A percentile compares a stretch with the other conserved stretches of the same genome.
phyloP scores from a whole-genome alignment of 106 monocot species.

The Allium sativum region DNA sequence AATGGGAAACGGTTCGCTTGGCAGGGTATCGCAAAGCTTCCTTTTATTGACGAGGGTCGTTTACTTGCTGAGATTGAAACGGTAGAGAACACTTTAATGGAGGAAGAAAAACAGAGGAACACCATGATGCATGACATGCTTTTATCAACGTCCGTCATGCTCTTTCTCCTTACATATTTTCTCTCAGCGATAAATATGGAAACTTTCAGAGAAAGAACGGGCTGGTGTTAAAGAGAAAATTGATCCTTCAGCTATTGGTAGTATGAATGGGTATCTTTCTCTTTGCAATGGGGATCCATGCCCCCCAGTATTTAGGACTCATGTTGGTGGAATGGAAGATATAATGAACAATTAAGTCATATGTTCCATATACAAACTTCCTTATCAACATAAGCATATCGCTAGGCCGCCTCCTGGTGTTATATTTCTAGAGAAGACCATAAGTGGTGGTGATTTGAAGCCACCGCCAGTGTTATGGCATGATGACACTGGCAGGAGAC shows the following conservation, averaged over 20 bases:
- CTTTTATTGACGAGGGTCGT: slow-evolving; percentile 93
- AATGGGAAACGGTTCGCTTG: slow-evolving; percentile 92
- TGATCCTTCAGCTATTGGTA: slow-evolving; percentile 84
- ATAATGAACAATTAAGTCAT: slow-evolving; percentile 96
- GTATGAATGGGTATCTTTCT: slow-evolving; percentile 91
- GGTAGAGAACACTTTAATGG: slow-evolving; percentile 91
- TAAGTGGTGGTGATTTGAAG: slow-evolving; percentile 47
- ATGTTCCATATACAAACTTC: slow-evolving; percentile 82
- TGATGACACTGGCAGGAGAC: slow-evolving; percentile 86
- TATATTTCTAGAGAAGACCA: slow-evolving; percentile 75
- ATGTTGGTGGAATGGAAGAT: slow-evolving; percentile 75
- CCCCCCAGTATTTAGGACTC: slow-evolving; percentile 90
- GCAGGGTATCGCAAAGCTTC: slow-evolving; percentile 94
- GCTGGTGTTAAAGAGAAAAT: slow-evolving; percentile 62
- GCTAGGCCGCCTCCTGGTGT: slow-evolving; percentile 65
- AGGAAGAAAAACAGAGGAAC: slow-evolving; percentile 78
- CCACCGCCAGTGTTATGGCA: slow-evolving; percentile 95
- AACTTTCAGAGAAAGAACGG: slow-evolving; percentile 51
- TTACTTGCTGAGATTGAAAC: slow-evolving; percentile 76
- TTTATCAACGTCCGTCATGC: slow-evolving; percentile 77
- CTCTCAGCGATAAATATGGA: slow-evolving; percentile 56
- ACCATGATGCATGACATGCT: slow-evolving; percentile 80
- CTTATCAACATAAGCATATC: slow-evolving; percentile 83
- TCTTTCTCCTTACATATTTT: slow-evolving; percentile 85
- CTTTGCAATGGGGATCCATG: slow-evolving; percentile 87